A percentile compares a stretch with the other conserved stretches of the same genome.
Evolutionary conservation across 1,284 basidiomycete species (phyloP).

Genomic region (Microbotryum violaceum): DNA sequence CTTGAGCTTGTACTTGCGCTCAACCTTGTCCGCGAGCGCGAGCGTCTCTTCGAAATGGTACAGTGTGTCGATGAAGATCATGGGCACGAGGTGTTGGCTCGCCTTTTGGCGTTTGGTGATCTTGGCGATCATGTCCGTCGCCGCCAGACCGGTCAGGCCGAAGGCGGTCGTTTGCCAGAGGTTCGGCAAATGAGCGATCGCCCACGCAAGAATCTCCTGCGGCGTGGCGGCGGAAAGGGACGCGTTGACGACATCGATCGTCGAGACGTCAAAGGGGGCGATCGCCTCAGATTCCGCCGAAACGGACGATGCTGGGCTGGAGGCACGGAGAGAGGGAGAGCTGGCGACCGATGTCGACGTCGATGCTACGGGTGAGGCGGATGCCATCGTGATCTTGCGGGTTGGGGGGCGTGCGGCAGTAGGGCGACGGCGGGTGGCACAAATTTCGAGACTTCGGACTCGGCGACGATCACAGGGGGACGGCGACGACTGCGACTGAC

Average conservation of each 20-base stretch:
- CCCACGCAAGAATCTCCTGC: constrained; percentile 77
- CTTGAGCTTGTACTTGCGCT: constrained; percentile 62
- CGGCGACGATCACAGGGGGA: not conserved
- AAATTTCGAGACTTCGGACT: not conserved
- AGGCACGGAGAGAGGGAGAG: not conserved
- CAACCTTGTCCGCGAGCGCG: constrained; percentile 71
- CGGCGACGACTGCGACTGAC: too few species aligned
- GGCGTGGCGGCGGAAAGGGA: constrained; percentile 63
- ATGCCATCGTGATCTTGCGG: not conserved
- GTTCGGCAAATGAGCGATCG: constrained; percentile 56
- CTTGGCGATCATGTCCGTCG: constrained; percentile 85
- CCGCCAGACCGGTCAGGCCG: constrained; percentile 82
- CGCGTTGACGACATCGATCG: constrained; percentile 60
- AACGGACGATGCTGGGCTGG: constrained; percentile 5
- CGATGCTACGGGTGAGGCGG: constrained; percentile 1
- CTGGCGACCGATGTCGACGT: not conserved
- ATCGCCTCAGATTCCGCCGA: not conserved
- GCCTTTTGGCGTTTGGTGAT: constrained; percentile 44
- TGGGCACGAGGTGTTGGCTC: constrained; percentile 42
- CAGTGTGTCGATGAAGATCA: constrained; percentile 89
- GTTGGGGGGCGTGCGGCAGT: not conserved
- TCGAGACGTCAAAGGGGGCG: constrained; percentile 16
- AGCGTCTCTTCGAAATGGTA: constrained; percentile 95
- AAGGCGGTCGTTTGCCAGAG: constrained; percentile 90
- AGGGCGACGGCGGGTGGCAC: not conserved